Evolutionary conservation across 202 grass and related monocot species (phyloP).

Genomic region (Brachypodium distachyon): DNA sequence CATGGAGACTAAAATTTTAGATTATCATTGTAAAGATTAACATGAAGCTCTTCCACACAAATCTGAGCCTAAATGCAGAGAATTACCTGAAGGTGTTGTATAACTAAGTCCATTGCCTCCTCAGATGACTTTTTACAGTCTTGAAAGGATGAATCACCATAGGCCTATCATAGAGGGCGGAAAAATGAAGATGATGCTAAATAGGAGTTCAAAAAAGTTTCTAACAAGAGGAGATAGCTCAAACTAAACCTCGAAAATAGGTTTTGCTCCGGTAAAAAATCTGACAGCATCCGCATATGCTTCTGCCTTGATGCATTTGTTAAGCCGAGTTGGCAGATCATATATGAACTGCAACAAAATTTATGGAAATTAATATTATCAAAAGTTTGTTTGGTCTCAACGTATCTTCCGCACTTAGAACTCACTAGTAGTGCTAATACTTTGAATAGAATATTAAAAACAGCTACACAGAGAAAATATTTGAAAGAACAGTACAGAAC

Average conservation of each 20-base stretch:
- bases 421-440: background rate
- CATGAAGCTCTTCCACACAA: background rate
- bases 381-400: background rate
- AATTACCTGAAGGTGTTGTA: conserved; percentile 81
- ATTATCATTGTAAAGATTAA: conserved; percentile 11
- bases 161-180: conserved; percentile 59
- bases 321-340: conserved; percentile 83
- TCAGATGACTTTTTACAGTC: conserved; percentile 97
- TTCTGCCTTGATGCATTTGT: conserved; percentile 97
- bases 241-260: conserved; percentile 83
- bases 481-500: background rate
- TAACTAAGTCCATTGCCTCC: conserved; percentile 85
- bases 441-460: background rate
- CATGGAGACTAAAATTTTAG: background rate
- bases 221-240: conserved; percentile 9
- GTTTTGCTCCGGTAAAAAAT: conserved; percentile 94
- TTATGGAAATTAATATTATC: conserved; percentile 13
- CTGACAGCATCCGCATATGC: conserved; percentile 94
- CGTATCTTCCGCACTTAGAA: background rate
- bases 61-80: conserved; percentile 13
- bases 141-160: conserved; percentile 94
- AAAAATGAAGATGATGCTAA: conserved; percentile 18
- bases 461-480: background rate
- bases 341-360: conserved; percentile 82
- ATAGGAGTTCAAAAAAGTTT: background rate